Percentiles rank a stretch among this genome's conserved stretches.
Evolutionary conservation across 2,329 filamentous ascomycete species (phyloP).

Genomic region (Pestalotiopsis sp.): DNA sequence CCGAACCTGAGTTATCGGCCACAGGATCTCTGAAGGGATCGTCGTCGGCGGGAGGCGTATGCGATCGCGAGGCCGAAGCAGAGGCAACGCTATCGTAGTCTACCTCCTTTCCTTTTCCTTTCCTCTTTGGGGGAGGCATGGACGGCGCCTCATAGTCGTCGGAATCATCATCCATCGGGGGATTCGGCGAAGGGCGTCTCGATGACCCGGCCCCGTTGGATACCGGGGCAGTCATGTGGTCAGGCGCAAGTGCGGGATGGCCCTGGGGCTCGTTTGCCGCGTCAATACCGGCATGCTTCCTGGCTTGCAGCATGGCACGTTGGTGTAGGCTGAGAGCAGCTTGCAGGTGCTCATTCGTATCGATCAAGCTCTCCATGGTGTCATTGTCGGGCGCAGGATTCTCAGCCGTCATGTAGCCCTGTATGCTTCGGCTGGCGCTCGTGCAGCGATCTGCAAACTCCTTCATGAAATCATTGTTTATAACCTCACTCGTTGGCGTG

Average conservation of each 20-base stretch:
- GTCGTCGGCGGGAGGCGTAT: constrained; percentile 27
- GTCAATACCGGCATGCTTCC: constrained; percentile 50
- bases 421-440: constrained; percentile 76
- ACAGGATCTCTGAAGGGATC: constrained; percentile 37
- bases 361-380: constrained; percentile 89
- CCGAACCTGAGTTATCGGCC: constrained; percentile 15
- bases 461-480: constrained; percentile 82
- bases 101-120: constrained; percentile 31
- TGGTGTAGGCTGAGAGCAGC: constrained; percentile 82
- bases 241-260: background rate
- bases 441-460: constrained; percentile 90
- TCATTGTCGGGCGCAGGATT: constrained; percentile 86
- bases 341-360: constrained; percentile 89
- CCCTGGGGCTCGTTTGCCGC: constrained; percentile 17
- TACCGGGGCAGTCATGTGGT: constrained; percentile 3
- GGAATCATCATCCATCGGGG: background rate
- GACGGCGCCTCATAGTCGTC: constrained; percentile 26
- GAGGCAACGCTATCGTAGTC: constrained; percentile 23
- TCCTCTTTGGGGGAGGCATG: constrained; percentile 25
- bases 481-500: constrained; percentile 73
- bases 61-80: constrained; percentile 27
- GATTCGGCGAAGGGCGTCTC: constrained; percentile 8
- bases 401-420: constrained; percentile 79
- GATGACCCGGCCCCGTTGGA: constrained; percentile 10
- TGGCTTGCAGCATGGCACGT: constrained; percentile 68